phyloP scores from a whole-genome alignment of 495 filamentous ascomycete genomes.

The Aspergillus coremiiformis region DNA sequence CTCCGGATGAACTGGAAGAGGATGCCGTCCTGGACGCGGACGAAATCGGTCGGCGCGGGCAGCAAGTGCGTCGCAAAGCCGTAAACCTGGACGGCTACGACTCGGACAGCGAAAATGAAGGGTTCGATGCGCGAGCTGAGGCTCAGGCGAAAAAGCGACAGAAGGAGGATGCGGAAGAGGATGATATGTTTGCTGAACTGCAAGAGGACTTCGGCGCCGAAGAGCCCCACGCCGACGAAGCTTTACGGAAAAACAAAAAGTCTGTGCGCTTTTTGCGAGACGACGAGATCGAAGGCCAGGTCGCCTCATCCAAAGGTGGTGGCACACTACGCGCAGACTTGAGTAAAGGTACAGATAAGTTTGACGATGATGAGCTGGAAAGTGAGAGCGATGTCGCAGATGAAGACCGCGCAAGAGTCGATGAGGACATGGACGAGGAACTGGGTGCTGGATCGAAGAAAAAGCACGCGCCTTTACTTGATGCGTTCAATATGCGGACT shows the following conservation, averaged over 20 bases:
- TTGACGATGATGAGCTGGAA: constrained; percentile 40
- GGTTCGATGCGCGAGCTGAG: constrained; percentile 65
- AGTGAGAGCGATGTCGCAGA: constrained; percentile 66
- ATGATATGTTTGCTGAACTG: constrained; percentile 88
- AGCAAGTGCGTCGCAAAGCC: constrained; percentile 77
- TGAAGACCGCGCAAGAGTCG: constrained; percentile 60
- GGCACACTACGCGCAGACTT: constrained; percentile 59
- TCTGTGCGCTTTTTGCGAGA: constrained; percentile 68
- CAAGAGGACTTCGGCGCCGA: constrained; percentile 54
- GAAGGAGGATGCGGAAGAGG: constrained; percentile 43
- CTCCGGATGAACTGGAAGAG: constrained; percentile 68
- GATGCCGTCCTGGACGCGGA: constrained; percentile 81
- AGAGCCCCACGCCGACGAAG: constrained; percentile 41
- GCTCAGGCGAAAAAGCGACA: constrained; percentile 45
- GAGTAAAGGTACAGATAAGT: constrained; percentile 32
- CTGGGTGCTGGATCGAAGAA: constrained; percentile 84
- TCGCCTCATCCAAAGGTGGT: constrained; percentile 62
- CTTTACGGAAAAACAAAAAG: constrained; percentile 61
- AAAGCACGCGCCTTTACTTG: constrained; percentile 89
- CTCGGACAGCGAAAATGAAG: constrained; percentile 88
- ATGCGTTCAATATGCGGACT: constrained; percentile 88
- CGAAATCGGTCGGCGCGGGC: constrained; percentile 76
- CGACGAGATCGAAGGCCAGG: constrained; percentile 80
- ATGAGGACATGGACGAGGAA: constrained; percentile 73
- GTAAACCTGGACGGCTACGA: constrained; percentile 97